These are phyloP conservation scores for Thymus mandschuricus DNA, from an alignment of 257 asterid genomes.

Conservation along the genomic window DNA sequence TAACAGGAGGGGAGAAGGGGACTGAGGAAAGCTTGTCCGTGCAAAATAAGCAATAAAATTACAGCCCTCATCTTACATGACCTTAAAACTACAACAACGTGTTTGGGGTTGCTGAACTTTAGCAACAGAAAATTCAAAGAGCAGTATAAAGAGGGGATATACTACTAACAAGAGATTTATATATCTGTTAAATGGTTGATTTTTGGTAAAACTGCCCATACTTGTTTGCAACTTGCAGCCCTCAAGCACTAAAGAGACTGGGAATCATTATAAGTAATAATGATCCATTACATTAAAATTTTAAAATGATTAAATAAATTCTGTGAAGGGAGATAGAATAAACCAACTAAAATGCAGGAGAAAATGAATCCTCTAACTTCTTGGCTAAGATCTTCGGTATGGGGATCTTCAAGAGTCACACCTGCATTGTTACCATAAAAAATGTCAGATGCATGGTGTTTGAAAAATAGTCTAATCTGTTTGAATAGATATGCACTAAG, in stretches of 20 bases:
- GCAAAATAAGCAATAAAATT: not conserved
- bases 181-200: not conserved
- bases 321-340: slow-evolving; percentile 22
- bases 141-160: not conserved
- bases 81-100: not conserved
- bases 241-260: not conserved
- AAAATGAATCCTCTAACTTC: slow-evolving; percentile 96
- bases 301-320: not conserved
- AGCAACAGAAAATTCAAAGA: not conserved
- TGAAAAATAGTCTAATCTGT: not conserved
- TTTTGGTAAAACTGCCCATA: not conserved
- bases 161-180: not conserved
- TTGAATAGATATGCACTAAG: not conserved
- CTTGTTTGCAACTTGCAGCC: not conserved
- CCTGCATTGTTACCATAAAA: slow-evolving; percentile 54
- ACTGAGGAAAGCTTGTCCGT: not conserved
- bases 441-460: slow-evolving; percentile 18
- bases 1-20: not conserved
- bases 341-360: slow-evolving; percentile 88
- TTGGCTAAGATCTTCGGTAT: slow-evolving; percentile 96
- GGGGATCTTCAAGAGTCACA: slow-evolving; percentile 98
- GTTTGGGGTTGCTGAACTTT: not conserved
- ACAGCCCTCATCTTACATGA: slow-evolving; percentile 1
- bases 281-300: not conserved
- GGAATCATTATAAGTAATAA: not conserved